Percentiles rank a stretch among this genome's conserved stretches.
phyloP scores from a whole-genome alignment of 2,329 filamentous ascomycete genomes.

The Meredithiella fracta region DNA sequence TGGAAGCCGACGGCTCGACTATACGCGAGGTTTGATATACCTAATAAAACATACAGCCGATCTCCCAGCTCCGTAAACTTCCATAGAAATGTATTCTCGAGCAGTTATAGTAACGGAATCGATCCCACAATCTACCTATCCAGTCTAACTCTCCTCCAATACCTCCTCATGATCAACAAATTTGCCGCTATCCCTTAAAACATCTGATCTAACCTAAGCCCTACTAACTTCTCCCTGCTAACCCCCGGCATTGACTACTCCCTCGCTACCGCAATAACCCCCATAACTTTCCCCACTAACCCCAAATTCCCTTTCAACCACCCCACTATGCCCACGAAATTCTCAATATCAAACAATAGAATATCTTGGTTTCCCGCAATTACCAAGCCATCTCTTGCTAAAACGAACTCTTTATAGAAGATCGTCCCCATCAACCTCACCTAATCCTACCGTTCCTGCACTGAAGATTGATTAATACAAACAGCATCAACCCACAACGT shows the following conservation, averaged over 20 bases:
- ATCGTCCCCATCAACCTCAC: conserved; percentile 17
- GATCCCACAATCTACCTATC: neutral
- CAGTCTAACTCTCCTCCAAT: neutral
- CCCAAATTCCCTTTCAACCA: neutral
- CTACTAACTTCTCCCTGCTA: neutral
- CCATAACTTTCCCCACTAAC: neutral
- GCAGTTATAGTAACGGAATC: conserved; percentile 1
- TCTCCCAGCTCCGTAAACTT: conserved; percentile 17
- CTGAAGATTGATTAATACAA: conserved; percentile 16
- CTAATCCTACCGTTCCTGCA: conserved; percentile 15
- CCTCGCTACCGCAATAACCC: neutral
- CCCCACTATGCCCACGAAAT: neutral
- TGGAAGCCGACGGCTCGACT: neutral
- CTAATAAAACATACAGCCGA: conserved; percentile 18
- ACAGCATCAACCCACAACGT: conserved; percentile 16
- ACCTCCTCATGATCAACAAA: neutral
- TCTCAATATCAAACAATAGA: neutral
- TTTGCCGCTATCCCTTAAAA: neutral
- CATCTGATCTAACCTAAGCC: neutral
- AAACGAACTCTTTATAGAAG: conserved; percentile 13
- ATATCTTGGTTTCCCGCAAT: neutral
- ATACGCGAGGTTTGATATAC: conserved; percentile 10
- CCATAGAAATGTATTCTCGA: conserved; percentile 2
- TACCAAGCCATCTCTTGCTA: neutral
- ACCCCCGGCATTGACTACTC: neutral